phyloP scores from a whole-genome alignment of 2,329 filamentous ascomycete species.

The Ilyonectria mors-panacis region DNA sequence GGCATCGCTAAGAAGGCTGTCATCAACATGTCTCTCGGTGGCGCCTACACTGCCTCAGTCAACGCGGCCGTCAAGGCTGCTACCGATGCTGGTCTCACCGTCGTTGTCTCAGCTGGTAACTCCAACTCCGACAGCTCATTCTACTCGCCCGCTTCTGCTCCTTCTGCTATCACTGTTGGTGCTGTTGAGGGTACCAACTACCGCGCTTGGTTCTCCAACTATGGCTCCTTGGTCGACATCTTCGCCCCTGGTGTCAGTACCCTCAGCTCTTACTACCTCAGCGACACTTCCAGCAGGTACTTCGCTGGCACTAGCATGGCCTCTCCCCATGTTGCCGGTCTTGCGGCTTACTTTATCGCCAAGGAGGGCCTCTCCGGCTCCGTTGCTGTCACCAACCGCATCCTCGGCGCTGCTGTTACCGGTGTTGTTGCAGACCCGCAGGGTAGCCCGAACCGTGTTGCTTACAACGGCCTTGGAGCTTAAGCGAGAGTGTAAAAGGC shows the following conservation, averaged over 20 bases:
- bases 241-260: slow-evolving; percentile 24
- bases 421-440: neutral
- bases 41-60: neutral
- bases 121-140: neutral
- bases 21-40: slow-evolving; percentile 13
- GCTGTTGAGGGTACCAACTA: neutral
- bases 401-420: slow-evolving; percentile 12
- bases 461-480: slow-evolving; percentile 28
- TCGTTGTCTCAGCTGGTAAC: slow-evolving; percentile 24
- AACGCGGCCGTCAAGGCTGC: slow-evolving; percentile 23
- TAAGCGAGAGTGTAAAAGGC: no score
- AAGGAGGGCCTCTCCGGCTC: slow-evolving; percentile 26
- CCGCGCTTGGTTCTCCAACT: slow-evolving; percentile 23
- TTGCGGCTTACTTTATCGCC: slow-evolving; percentile 72
- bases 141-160: slow-evolving; percentile 28
- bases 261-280: neutral
- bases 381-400: slow-evolving; percentile 18
- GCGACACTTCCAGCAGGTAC: slow-evolving; percentile 12
- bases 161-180: slow-evolving; percentile 16
- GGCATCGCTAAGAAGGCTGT: slow-evolving; percentile 12
- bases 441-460: slow-evolving; percentile 4
- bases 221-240: slow-evolving; percentile 12
- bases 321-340: slow-evolving; percentile 72
- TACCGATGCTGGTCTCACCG: slow-evolving; percentile 17
- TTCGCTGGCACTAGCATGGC: slow-evolving; percentile 52